Percentiles rank a stretch among this genome's conserved stretches.
Evolutionary conservation across 805 yeast genomes (phyloP).

Genomic region (Wickerhamiella alocasiicola): DNA sequence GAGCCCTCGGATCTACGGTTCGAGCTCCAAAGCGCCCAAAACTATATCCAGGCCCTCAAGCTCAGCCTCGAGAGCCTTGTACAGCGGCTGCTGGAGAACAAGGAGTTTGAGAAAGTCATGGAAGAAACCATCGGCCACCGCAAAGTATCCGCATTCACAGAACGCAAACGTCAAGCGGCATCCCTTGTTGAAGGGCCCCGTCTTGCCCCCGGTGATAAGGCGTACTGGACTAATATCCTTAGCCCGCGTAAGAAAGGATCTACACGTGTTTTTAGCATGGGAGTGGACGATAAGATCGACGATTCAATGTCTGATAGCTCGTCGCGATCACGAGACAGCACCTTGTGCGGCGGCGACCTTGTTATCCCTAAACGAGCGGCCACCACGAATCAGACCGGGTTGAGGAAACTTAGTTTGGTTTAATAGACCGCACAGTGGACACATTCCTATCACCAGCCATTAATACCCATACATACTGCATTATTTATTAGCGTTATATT

Average conservation of each 20-base stretch:
- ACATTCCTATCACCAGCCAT: too few relatives aligned
- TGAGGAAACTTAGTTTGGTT: slow-evolving; percentile 16
- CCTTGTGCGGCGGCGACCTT: slow-evolving; percentile 8
- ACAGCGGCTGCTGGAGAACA: slow-evolving; percentile 25
- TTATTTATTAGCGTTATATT: too few relatives aligned
- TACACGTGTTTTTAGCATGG: slow-evolving; percentile 17
- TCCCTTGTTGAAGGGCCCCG: neutral
- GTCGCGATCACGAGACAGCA: neutral
- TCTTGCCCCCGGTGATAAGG: neutral
- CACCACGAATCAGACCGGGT: slow-evolving; percentile 14
- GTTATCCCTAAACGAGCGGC: slow-evolving; percentile 15
- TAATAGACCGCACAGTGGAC: too few relatives aligned
- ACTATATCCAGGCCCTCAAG: slow-evolving; percentile 26
- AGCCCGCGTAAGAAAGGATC: slow-evolving; percentile 10
- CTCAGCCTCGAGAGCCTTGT: slow-evolving; percentile 27
- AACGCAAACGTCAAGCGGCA: slow-evolving; percentile 14
- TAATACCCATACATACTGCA: too few relatives aligned
- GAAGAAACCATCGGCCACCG: slow-evolving; percentile 19
- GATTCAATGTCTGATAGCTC: neutral
- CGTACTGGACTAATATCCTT: neutral
- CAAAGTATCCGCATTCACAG: slow-evolving; percentile 15
- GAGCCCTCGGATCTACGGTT: slow-evolving; percentile 17
- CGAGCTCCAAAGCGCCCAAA: slow-evolving; percentile 22
- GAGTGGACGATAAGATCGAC: slow-evolving; percentile 16
- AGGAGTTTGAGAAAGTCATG: slow-evolving; percentile 22